Conservation (phyloP, 208 protist species). For the Trypanosoma brucei region DNA sequence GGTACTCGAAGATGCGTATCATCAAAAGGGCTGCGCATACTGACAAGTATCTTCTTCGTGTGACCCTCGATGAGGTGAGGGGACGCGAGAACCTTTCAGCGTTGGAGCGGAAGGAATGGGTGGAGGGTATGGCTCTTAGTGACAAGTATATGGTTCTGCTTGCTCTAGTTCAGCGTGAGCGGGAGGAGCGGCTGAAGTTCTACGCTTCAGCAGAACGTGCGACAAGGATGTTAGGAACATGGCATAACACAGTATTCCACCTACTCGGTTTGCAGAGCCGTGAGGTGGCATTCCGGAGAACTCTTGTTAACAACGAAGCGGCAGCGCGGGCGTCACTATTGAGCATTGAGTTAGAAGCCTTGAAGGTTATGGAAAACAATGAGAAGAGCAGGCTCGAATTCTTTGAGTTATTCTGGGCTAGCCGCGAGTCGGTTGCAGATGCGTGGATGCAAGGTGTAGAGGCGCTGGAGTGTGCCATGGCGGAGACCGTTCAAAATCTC, state of each 20-base stretch:
- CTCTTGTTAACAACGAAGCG: slow-evolving; percentile 25
- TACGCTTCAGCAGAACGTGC: slow-evolving; percentile 20
- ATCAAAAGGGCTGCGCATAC: slow-evolving; percentile 22
- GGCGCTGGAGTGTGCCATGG: slow-evolving; percentile 2
- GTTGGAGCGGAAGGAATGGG: slow-evolving; percentile 26
- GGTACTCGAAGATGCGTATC: slow-evolving; percentile 20
- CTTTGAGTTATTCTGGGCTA: slow-evolving; percentile 9
- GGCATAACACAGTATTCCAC: slow-evolving; percentile 5
- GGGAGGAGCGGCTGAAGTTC: slow-evolving; percentile 24
- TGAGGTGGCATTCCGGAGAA: slow-evolving; percentile 11
- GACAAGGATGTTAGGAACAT: slow-evolving; percentile 13
- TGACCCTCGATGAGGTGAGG: slow-evolving; percentile 17
- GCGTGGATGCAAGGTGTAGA: slow-evolving; percentile 21
- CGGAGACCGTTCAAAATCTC: neutral
- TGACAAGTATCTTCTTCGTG: slow-evolving; percentile 21
- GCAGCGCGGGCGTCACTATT: slow-evolving; percentile 19
- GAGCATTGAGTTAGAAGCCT: slow-evolving; percentile 4
- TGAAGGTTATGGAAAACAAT: slow-evolving; percentile 15
- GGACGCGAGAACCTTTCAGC: slow-evolving; percentile 22
- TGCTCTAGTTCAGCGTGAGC: slow-evolving; percentile 40
- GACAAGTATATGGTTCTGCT: slow-evolving; percentile 29
- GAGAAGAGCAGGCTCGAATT: slow-evolving; percentile 13
- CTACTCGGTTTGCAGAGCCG: slow-evolving; percentile 13
- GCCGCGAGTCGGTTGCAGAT: slow-evolving; percentile 10
- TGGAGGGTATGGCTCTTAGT: slow-evolving; percentile 2